phyloP scores from a whole-genome alignment of 2,329 filamentous ascomycete genomes.

The Hypoxylon sp. region DNA sequence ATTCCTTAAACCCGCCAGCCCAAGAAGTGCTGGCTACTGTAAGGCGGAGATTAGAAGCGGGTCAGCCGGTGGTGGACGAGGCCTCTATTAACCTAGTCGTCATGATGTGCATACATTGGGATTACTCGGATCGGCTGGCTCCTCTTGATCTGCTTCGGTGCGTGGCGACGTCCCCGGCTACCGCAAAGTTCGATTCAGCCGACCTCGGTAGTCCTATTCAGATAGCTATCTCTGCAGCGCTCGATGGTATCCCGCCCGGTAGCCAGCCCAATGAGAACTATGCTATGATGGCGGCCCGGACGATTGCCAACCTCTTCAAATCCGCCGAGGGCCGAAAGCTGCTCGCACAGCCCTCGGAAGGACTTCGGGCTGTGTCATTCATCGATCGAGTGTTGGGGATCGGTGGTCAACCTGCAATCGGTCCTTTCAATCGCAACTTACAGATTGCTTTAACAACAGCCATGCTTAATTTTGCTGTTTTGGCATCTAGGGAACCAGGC shows the following conservation, averaged over 20 bases:
- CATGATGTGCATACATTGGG: constrained; percentile 84
- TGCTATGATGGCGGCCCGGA: constrained; percentile 86
- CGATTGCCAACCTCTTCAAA: constrained; percentile 86
- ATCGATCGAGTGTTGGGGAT: constrained; percentile 74
- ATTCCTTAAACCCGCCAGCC: constrained; percentile 81
- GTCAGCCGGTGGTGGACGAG: constrained; percentile 64
- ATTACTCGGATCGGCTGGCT: constrained; percentile 83
- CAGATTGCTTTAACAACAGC: constrained; percentile 86
- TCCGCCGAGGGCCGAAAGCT: constrained; percentile 78
- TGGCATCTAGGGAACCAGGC: constrained; percentile 66
- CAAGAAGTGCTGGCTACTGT: constrained; percentile 73
- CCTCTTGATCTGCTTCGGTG: constrained; percentile 91
- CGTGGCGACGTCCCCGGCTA: constrained; percentile 76
- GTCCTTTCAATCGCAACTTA: constrained; percentile 79
- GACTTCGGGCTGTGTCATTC: constrained; percentile 72
- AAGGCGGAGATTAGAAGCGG: constrained; percentile 73
- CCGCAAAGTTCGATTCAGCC: constrained; percentile 72
- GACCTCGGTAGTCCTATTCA: constrained; percentile 73
- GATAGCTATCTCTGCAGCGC: constrained; percentile 58
- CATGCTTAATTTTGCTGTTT: constrained; percentile 87
- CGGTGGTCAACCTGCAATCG: constrained; percentile 63
- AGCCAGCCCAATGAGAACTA: constrained; percentile 79
- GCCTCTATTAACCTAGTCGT: constrained; percentile 74
- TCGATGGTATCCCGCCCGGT: constrained; percentile 67
- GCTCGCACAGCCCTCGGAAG: constrained; percentile 68